A percentile compares a stretch with the other conserved stretches of the same genome.
Evolutionary conservation across 257 asterid genomes (phyloP).

Genomic region (Gynochthodes officinalis): DNA sequence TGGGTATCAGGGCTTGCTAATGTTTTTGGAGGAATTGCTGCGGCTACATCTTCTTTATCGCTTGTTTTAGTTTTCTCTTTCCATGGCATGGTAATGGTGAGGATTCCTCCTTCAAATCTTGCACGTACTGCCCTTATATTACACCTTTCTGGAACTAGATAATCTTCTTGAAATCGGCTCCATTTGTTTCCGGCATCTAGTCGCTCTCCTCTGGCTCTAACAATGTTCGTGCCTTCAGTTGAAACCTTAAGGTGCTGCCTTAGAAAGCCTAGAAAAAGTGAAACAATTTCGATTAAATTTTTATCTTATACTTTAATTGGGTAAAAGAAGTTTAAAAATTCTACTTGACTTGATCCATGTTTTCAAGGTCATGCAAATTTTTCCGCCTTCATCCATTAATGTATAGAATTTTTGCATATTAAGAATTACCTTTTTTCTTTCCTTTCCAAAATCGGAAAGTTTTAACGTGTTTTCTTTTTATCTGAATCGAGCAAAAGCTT

Average conservation of each 20-base stretch:
- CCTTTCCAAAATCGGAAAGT: too few relatives aligned
- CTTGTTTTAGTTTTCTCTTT: conserved; percentile 8
- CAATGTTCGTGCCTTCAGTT: conserved; percentile 49
- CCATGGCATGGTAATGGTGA: conserved; percentile 51
- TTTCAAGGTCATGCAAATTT: too few relatives aligned
- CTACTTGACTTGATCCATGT: too few relatives aligned
- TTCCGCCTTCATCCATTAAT: too few relatives aligned
- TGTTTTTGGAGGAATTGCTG: background rate
- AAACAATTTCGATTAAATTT: too few relatives aligned
- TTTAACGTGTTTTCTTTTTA: too few relatives aligned
- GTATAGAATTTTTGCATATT: too few relatives aligned
- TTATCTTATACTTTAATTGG: too few relatives aligned
- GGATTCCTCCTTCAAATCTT: conserved; percentile 55
- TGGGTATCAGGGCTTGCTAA: background rate
- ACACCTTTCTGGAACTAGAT: conserved; percentile 49
- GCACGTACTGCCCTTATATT: conserved; percentile 51
- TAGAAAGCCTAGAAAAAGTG: conserved; percentile 40
- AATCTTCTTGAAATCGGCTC: conserved; percentile 75
- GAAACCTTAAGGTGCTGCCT: conserved; percentile 58
- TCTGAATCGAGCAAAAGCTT: too few relatives aligned
- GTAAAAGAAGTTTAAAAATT: too few relatives aligned
- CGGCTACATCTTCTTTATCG: background rate
- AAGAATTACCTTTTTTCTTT: too few relatives aligned
- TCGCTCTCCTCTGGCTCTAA: conserved; percentile 66
- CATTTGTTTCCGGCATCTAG: conserved; percentile 60